These are phyloP conservation scores for Selaginella moellendorffii DNA, from an alignment of 75 land plant species.

Conservation along the genomic window DNA sequence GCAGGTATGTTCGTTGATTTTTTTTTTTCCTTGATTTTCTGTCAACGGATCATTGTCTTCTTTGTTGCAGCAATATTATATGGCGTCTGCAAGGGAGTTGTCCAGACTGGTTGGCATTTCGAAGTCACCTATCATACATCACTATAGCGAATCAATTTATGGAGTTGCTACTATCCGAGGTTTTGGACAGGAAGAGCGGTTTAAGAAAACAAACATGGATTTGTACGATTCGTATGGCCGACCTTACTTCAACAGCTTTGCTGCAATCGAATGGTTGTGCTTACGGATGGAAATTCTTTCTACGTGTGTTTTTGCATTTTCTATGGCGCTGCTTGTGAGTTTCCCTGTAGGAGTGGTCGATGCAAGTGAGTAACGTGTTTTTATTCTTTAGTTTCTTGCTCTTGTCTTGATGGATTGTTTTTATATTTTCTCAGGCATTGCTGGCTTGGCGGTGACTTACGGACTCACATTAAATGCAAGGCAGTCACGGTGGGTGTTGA, in stretches of 20 bases:
- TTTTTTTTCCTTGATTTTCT: background rate
- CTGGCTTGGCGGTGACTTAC: conserved; percentile 92
- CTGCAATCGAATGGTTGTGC: conserved; percentile 98
- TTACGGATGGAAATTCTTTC: conserved; percentile 94
- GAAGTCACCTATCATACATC: conserved; percentile 87
- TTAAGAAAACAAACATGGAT: conserved; percentile 65
- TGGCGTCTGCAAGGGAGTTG: conserved; percentile 93
- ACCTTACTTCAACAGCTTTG: conserved; percentile 66
- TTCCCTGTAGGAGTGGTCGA: conserved; percentile 72
- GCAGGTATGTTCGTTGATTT: conserved; percentile 48
- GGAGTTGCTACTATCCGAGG: conserved; percentile 96
- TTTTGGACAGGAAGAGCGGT: conserved; percentile 82
- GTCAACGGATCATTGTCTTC: background rate
- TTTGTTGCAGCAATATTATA: conserved; percentile 79
- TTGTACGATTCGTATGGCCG: conserved; percentile 79
- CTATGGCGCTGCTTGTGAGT: conserved; percentile 76
- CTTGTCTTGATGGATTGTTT: background rate
- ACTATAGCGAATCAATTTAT: conserved; percentile 91
- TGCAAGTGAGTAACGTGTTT: conserved; percentile 54
- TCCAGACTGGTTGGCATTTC: conserved; percentile 76
- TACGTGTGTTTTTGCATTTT: conserved; percentile 76
- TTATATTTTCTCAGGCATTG: conserved; percentile 44
- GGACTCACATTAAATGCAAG: conserved; percentile 80
- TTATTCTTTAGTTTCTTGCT: background rate
- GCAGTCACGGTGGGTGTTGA: conserved; percentile 63